These are phyloP conservation scores for Pichia sp. DNA, from an alignment of 1,139 yeast genomes.

Conservation along the genomic window DNA sequence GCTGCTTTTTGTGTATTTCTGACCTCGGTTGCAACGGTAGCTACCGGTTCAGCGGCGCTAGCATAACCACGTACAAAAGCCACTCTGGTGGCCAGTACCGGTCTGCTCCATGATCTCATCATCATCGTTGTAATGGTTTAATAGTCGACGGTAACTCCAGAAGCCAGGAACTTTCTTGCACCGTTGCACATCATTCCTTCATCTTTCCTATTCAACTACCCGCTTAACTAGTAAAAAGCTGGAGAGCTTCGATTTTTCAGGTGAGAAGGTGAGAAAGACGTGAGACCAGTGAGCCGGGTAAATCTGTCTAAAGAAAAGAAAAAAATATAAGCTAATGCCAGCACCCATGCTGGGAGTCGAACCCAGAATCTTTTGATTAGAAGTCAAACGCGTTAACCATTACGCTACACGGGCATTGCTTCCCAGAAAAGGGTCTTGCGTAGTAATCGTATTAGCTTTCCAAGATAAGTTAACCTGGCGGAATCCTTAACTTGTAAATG, in stretches of 20 bases:
- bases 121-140: background rate
- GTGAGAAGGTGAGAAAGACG: background rate
- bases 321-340: constrained; percentile 18
- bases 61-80: constrained; percentile 7
- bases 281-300: constrained; percentile 13
- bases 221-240: background rate
- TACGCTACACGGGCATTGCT: constrained; percentile 23
- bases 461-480: no score
- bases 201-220: background rate
- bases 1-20: constrained; percentile 50
- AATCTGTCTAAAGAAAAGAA: background rate
- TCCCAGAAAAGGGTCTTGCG: background rate
- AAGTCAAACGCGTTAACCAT: constrained; percentile 23
- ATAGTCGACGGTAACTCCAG: background rate
- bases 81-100: background rate
- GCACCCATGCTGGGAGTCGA: constrained; percentile 24
- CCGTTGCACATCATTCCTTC: background rate
- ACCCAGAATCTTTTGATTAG: constrained; percentile 23
- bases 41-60: constrained; percentile 4
- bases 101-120: constrained; percentile 9
- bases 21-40: background rate
- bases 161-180: no score
- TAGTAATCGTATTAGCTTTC: no score
- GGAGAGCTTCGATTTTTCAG: background rate
- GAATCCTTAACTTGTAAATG: no score